Base-by-base conservation (phyloP, 805 yeast species). In the Scheffersomyces ergatensis region DNA sequence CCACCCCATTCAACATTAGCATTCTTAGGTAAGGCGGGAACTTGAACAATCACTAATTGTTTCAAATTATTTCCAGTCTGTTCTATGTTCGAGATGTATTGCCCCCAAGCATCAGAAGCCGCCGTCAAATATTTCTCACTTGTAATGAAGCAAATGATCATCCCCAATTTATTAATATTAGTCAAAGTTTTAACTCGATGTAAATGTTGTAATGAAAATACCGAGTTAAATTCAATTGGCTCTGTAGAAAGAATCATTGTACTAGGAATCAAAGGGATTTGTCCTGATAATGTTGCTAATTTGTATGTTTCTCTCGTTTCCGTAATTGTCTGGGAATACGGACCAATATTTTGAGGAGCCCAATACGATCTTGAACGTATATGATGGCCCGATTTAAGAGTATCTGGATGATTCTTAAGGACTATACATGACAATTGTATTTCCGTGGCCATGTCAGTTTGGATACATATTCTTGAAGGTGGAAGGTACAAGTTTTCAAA, bases 331-430 rank as follows among this genome's bases (percentile, higher is more conserved):
- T 93, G 99, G 0, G 99, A 92, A 57, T 93, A 93, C 0, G 99
- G 99, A 0, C 99, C 99, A 34, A 93, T 93, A 50, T 93, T 93
- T 27, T 96, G 92, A 0, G 99, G 99, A 0, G 97, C 98, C 99
- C 99, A 93, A 58, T 86, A 90, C 31, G 97, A 89, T 44, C 90
- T 73, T 1, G 97, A 89, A 52, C 93, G 92, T 7, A 93, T 89
- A 55, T 93, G 98, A 13, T 92, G 66, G 0, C 98, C 97, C 23
- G 64, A 65, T 49, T 84, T 84, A 9, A 35, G 36, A 7, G 14
- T 26, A 11, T 14, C 21, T 3, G 21, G 14, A 21, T 48, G 49
- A 2, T 36, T 38, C 19, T 60, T 49, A 14, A 80, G 53, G 0
- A 76, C 74, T 12, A 76, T 66, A 13, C 84, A 80, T 0, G 97